Percentiles rank a stretch among this genome's conserved stretches.
These are phyloP conservation scores for Gelatoporia subvermispora DNA, from an alignment of 768 basidiomycete genomes.

Conservation along the genomic window DNA sequence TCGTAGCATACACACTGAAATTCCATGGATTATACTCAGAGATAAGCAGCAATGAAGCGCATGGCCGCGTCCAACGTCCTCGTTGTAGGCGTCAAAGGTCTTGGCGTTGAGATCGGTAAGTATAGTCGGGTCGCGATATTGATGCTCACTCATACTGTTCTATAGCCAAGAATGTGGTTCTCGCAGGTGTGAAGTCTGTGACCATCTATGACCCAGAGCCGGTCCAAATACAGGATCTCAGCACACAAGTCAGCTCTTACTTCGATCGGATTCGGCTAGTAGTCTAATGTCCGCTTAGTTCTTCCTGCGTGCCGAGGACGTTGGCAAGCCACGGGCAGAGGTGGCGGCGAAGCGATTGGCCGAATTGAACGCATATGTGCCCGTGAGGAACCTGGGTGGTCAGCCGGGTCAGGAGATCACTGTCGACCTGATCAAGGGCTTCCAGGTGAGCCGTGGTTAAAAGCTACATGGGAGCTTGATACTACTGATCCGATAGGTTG, in stretches of 20 bases:
- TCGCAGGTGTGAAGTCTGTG: constrained; percentile 97
- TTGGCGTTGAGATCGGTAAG: constrained; percentile 92
- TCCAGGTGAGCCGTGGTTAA: constrained; percentile 70
- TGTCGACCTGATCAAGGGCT: constrained; percentile 77
- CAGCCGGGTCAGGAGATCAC: constrained; percentile 71
- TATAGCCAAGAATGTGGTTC: constrained; percentile 87
- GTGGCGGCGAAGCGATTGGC: constrained; percentile 85
- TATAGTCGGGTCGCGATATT: not conserved
- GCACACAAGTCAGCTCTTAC: constrained; percentile 66
- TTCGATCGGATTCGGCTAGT: not conserved
- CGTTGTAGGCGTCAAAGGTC: constrained; percentile 84
- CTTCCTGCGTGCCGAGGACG: constrained; percentile 82
- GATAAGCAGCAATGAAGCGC: constrained; percentile 89
- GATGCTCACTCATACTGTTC: not conserved
- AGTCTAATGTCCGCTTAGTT: constrained; percentile 52
- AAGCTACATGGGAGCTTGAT: not conserved
- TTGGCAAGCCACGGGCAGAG: constrained; percentile 84
- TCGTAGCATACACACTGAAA: constrained; percentile 7
- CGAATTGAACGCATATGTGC: constrained; percentile 95
- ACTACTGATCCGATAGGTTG: constrained; percentile 47
- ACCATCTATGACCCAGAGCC: constrained; percentile 92
- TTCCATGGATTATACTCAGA: constrained; percentile 12
- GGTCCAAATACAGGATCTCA: constrained; percentile 83
- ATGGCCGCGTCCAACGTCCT: constrained; percentile 97
- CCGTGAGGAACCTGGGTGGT: constrained; percentile 83